These are phyloP conservation scores for Entonaema liquescens DNA, from an alignment of 495 filamentous ascomycete species.

Conservation along the genomic window DNA sequence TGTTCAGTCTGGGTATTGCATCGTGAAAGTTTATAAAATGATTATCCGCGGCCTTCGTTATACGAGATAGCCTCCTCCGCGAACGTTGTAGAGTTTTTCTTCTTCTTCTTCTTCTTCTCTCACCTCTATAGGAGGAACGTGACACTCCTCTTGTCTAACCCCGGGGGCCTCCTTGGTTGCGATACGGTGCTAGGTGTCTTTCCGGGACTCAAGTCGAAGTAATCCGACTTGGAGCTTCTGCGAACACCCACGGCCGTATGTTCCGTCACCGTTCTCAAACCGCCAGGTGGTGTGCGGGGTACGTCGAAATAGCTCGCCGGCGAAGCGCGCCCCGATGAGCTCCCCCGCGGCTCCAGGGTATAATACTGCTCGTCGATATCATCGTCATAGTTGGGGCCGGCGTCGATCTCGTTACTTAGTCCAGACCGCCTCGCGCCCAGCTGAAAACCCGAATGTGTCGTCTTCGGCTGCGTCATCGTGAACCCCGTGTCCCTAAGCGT, in stretches of 20 bases:
- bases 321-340: not conserved
- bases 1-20: too few relatives aligned
- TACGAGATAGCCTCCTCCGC: too few relatives aligned
- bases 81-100: too few relatives aligned
- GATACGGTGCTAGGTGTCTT: conserved; percentile 6
- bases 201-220: conserved; percentile 19
- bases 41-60: too few relatives aligned
- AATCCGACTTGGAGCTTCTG: not conserved
- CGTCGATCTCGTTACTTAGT: conserved; percentile 10
- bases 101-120: too few relatives aligned
- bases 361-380: conserved; percentile 28
- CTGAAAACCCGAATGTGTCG: conserved; percentile 12
- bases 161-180: not conserved
- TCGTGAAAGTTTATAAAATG: too few relatives aligned
- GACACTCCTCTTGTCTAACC: conserved; percentile 20
- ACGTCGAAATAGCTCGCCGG: conserved; percentile 16
- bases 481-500: conserved; percentile 17
- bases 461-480: conserved; percentile 37
- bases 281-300: conserved; percentile 4
- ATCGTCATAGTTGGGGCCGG: conserved; percentile 2
- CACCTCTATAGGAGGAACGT: conserved; percentile 21
- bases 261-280: conserved; percentile 21
- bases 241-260: conserved; percentile 11
- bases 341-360: conserved; percentile 22
- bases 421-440: conserved; percentile 13